A percentile compares a stretch with the other conserved stretches of the same genome.
These are phyloP conservation scores for Andalucia godoyi DNA, from an alignment of 78 protist genomes.

Conservation along the genomic window DNA sequence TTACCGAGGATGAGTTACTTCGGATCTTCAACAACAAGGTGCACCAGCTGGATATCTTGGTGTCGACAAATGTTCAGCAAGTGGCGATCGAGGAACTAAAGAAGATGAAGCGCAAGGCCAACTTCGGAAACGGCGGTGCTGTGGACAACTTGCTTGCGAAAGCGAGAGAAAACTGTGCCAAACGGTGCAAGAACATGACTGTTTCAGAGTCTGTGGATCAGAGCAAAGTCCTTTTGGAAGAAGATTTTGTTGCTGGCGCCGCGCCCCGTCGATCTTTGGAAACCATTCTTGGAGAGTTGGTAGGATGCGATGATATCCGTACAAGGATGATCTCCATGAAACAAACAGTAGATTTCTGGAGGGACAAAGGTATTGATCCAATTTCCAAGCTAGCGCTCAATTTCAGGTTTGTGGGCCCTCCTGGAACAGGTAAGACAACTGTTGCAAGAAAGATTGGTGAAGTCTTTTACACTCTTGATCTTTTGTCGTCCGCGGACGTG, in stretches of 20 bases:
- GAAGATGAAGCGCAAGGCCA: neutral
- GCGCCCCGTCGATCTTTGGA: too few relatives aligned
- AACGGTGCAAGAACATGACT: too few relatives aligned
- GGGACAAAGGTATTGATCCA: too few relatives aligned
- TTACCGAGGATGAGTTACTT: neutral
- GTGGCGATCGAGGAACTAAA: neutral
- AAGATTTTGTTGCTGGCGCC: too few relatives aligned
- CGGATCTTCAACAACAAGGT: neutral
- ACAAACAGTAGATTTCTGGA: too few relatives aligned
- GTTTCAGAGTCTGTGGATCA: too few relatives aligned
- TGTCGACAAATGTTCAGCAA: neutral
- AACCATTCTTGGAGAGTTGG: too few relatives aligned
- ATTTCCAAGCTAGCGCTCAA: neutral
- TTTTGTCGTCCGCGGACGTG: constrained; percentile 8
- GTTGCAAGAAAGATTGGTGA: constrained; percentile 9
- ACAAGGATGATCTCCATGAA: too few relatives aligned
- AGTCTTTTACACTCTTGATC: neutral
- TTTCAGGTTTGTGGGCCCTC: constrained; percentile 5
- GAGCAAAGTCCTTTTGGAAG: too few relatives aligned
- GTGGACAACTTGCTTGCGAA: too few relatives aligned
- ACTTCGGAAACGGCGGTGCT: constrained; percentile 27
- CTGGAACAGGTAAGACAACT: constrained; percentile 41
- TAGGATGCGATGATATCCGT: too few relatives aligned
- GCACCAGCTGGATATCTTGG: neutral
- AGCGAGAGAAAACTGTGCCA: too few relatives aligned